A percentile compares a stretch with the other conserved stretches of the same genome.
These are phyloP conservation scores for Boletus pseudo-olivaceus DNA, from an alignment of 768 basidiomycete genomes.

Conservation along the genomic window DNA sequence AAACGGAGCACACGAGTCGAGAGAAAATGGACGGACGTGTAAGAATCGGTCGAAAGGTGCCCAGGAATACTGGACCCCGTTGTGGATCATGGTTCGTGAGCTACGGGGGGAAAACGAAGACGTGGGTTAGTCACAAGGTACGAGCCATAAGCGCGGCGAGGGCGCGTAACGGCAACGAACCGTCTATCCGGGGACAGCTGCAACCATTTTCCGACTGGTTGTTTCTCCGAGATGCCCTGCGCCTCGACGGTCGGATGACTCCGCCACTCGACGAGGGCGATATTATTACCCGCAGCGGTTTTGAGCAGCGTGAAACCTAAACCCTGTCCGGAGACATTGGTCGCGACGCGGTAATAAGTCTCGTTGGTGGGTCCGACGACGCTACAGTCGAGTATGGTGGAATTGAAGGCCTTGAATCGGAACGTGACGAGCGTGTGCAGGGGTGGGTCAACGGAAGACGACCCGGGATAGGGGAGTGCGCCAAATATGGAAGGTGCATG, in stretches of 20 bases:
- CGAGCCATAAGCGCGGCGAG: neutral
- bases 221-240: constrained; percentile 47
- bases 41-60: constrained; percentile 50
- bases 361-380: constrained; percentile 51
- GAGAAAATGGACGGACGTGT: constrained; percentile 22
- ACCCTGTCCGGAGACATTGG: constrained; percentile 44
- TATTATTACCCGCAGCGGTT: constrained; percentile 41
- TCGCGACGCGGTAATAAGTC: constrained; percentile 46
- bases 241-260: constrained; percentile 50
- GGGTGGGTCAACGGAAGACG: constrained; percentile 23
- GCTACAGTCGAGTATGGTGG: constrained; percentile 51
- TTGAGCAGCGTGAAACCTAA: constrained; percentile 55
- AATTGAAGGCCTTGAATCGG: constrained; percentile 49
- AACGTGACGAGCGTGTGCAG: constrained; percentile 39
- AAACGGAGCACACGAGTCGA: neutral
- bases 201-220: constrained; percentile 52
- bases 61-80: constrained; percentile 53
- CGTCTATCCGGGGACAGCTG: constrained; percentile 44
- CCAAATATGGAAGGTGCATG: constrained; percentile 54
- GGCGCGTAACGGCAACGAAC: constrained; percentile 26
- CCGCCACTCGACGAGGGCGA: constrained; percentile 59
- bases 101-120: constrained; percentile 15
- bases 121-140: neutral
- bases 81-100: constrained; percentile 49
- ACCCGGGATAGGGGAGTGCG: constrained; percentile 52